Evolutionary conservation across 2,329 filamentous ascomycete genomes (phyloP).

Genomic region (Epichloe aotearoae): DNA sequence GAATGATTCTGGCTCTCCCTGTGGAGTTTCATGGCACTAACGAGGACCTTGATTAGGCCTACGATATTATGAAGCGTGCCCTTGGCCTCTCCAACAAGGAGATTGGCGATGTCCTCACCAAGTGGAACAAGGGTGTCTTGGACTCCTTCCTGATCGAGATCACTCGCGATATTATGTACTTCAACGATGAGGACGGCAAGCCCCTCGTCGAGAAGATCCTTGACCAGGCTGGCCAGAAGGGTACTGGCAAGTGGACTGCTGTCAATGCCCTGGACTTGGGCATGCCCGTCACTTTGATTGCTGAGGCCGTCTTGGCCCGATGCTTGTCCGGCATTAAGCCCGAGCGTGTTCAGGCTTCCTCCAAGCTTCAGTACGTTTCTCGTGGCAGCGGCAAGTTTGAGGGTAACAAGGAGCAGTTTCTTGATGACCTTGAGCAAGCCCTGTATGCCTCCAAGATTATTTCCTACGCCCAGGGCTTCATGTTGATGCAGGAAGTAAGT

Average conservation of each 20-base stretch:
- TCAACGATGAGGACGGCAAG: conserved; percentile 84
- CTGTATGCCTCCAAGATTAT: conserved; percentile 99
- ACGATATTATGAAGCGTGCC: conserved; percentile 99
- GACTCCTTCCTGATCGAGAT: conserved; percentile 99
- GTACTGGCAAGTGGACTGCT: conserved; percentile 99
- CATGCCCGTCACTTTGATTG: conserved; percentile 96
- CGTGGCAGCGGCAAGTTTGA: conserved; percentile 61
- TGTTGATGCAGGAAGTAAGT: conserved; percentile 94
- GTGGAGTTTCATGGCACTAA: not conserved
- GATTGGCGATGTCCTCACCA: conserved; percentile 84
- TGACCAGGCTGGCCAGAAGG: conserved; percentile 97
- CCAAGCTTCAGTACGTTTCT: conserved; percentile 60
- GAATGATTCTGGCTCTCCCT: not conserved
- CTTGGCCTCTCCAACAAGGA: conserved; percentile 82
- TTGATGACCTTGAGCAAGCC: conserved; percentile 95
- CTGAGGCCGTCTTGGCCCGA: conserved; percentile 89
- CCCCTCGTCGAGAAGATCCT: conserved; percentile 97
- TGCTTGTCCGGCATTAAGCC: conserved; percentile 91
- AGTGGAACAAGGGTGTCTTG: conserved; percentile 98
- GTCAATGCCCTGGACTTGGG: conserved; percentile 98
- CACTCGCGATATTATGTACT: conserved; percentile 96
- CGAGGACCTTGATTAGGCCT: conserved; percentile 48
- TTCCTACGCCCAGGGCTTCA: conserved; percentile 98
- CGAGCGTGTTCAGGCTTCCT: conserved; percentile 74
- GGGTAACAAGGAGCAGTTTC: conserved; percentile 85